Evolutionary conservation across 2,329 filamentous ascomycete species (phyloP).

Genomic region (Cordyceps cicadae): DNA sequence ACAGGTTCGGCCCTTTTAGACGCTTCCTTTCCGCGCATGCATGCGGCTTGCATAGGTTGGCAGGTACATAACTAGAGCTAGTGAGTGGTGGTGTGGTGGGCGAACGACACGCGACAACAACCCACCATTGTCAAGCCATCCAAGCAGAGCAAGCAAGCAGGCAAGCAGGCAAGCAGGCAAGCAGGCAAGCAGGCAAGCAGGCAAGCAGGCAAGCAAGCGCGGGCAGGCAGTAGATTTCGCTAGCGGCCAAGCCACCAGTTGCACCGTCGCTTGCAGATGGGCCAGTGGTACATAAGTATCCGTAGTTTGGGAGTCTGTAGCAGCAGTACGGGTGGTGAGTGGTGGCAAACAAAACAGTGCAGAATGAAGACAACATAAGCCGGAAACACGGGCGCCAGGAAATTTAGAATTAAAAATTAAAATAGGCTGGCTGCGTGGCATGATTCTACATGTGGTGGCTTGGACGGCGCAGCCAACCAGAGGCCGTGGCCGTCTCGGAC

Average conservation of each 20-base stretch:
- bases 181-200: too few species aligned
- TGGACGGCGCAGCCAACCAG: background rate
- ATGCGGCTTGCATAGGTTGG: background rate
- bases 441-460: background rate
- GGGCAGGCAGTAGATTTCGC: background rate
- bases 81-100: too few species aligned
- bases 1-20: slow-evolving; percentile 1
- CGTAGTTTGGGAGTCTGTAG: too few species aligned
- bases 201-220: background rate
- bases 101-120: background rate
- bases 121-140: too few species aligned
- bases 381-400: too few species aligned
- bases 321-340: too few species aligned
- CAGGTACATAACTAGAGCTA: too few species aligned
- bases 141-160: too few species aligned
- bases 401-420: background rate
- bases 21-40: background rate
- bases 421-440: background rate
- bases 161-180: too few species aligned
- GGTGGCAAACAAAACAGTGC: too few species aligned
- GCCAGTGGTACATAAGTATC: too few species aligned
- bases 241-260: background rate
- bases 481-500: slow-evolving; percentile 1
- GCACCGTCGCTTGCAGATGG: background rate
- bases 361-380: too few species aligned